Evolutionary conservation across 2,329 filamentous ascomycete genomes (phyloP).

Genomic region (Stagonosporopsis vannaccii): DNA sequence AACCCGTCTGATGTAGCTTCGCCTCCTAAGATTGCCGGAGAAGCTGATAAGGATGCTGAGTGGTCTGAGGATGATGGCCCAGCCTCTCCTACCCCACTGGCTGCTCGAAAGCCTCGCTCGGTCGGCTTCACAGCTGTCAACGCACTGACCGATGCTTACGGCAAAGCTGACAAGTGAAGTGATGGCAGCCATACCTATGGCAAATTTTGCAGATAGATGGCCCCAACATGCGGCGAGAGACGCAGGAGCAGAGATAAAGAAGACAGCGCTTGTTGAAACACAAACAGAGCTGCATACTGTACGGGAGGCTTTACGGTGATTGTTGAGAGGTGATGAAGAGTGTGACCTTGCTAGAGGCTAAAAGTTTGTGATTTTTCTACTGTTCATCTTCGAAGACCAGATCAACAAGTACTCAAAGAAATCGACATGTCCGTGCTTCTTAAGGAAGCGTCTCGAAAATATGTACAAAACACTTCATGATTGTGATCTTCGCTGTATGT

Average conservation of each 20-base stretch:
- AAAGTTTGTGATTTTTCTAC: not conserved
- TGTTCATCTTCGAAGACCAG: not conserved
- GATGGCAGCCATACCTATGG: not conserved
- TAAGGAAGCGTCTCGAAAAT: too few relatives aligned
- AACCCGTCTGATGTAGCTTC: not conserved
- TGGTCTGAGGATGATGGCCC: not conserved
- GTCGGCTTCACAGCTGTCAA: slow-evolving; percentile 1
- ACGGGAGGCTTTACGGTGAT: not conserved
- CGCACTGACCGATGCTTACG: not conserved
- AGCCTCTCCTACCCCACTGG: not conserved
- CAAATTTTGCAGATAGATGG: not conserved
- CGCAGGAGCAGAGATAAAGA: not conserved
- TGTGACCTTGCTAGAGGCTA: not conserved
- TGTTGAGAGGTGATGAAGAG: not conserved
- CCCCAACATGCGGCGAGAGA: not conserved
- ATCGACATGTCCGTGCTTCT: not conserved
- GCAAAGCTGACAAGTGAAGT: not conserved
- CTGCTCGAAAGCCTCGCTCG: not conserved
- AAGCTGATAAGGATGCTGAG: not conserved
- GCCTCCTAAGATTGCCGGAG: not conserved
- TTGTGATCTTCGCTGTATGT: too few relatives aligned
- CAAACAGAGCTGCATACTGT: not conserved
- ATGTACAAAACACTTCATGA: too few relatives aligned
- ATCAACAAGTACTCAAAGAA: not conserved
- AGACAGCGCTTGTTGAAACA: not conserved